Base-by-base conservation (phyloP, 441 rosid genomes). In the Populus tomentosa region DNA sequence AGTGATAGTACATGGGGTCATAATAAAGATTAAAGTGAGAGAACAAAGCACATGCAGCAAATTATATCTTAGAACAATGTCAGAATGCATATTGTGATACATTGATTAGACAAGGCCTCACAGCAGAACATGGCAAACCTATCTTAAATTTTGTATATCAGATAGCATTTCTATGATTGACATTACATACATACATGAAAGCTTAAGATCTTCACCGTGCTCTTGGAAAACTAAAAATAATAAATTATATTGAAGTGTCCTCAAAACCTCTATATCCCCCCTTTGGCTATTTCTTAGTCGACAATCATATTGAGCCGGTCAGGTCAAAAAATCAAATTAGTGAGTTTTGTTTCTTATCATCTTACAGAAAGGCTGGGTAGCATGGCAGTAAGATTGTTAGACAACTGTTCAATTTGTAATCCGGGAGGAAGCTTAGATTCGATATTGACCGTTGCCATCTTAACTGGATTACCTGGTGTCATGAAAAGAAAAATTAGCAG, bases 321-420 rank as follows among this genome's bases (percentile, higher is more conserved):
- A 53, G 61, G 61, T 53, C 61, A 53, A 53, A 16, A 53, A 53
- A 53, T 53, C 61, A 53, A 53, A 53, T 53, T 16, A 16, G n/a
- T 53, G n/a, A 16, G 61, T 53, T 53, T 18, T 53, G 61, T 53
- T 53, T 53, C n/a, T 53, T 53, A 16, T 16, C 61, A 53, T 59
- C 81, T 82, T 84, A 90, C 92, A 35, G 85, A 78, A 63, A 89
- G 74, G 80, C 84, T 82, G 73, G 86, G 85, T 35, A 87, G 80
- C 75, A 82, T 75, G 42, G 83, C 81, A 77, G 75, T 53, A 68
- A 88, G 67, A 10, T 64, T 64, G 67, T 64, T 64, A 64, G 67
- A 24, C 18, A 64, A 24, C 18, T 64, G 33, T 74, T 82, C 86
- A 79, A 79, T 74, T 61, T 78, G 81, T 77, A 72, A 82, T 23